Evolutionary conservation across 2,329 filamentous ascomycete genomes (phyloP), one percentile per base, ranked within the genome.

Genomic region (Cytospora piceae): DNA sequence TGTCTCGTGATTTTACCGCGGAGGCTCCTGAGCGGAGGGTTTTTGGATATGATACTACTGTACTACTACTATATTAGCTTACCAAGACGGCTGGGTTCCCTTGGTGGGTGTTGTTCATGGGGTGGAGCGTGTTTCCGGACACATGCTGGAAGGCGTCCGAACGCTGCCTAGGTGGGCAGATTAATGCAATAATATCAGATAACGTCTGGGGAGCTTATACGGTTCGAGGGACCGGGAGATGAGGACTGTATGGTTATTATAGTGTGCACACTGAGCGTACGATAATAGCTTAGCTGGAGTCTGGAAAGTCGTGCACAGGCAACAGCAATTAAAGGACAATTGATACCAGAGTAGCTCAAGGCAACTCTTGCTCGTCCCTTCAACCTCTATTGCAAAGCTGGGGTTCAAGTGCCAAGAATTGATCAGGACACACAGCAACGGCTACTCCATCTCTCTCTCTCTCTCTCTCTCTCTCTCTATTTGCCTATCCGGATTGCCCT

Each of bases 61-160:
- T 49, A 49, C 42, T 49, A 49, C 42, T 49, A 49, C 46, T 49
- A 49, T 49, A 49, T 49, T 49, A 24, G 46, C 46, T 49, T 49
- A n/a, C 46, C 12, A 49, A 49, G 46, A 8, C 46, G n/a, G 46
- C 46, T 24, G n/a, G 46, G 9, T 24, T 49, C n/a, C n/a, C 14
- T 49, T 14, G 1, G 46, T 24, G n/a, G 46, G 46, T 42, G 39
- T 42, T 42, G 3, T 42, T 12, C 17, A 15, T n/a, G 20, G 20
- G 11, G 20, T 15, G 2, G 39, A n/a, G 17, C 39, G 39, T 37
- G 15, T 42, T 42, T n/a, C 39, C 20, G 39, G 39, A n/a, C 20
- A 42, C 17, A 8, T 4, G 34, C 34, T 37, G 34, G 4, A 42
- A n/a, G 39, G 39, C 39, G 39, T 42, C 39, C 17, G 7, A n/a